phyloP scores from a whole-genome alignment of 1,139 yeast genomes.

The Yamadazyma conglobata region DNA sequence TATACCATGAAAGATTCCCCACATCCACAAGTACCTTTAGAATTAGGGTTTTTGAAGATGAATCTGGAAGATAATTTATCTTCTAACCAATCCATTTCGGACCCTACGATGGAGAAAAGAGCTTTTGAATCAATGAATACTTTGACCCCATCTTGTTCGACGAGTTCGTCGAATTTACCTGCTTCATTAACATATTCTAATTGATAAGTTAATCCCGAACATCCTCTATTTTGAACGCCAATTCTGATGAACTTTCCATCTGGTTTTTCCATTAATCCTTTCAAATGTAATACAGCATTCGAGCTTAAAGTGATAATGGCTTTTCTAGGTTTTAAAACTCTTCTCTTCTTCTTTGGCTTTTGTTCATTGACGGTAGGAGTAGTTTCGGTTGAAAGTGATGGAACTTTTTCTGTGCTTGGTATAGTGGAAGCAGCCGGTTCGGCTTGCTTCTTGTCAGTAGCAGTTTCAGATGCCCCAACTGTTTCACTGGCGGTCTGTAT shows the following conservation, averaged over 20 bases:
- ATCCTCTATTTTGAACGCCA: conserved; percentile 94
- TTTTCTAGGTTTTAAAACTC: conserved; percentile 75
- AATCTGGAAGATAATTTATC: conserved; percentile 86
- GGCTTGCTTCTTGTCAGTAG: conserved; percentile 4
- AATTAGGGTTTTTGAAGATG: conserved; percentile 90
- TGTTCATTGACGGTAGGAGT: conserved; percentile 10
- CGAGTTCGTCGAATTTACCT: conserved; percentile 90
- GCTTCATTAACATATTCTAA: conserved; percentile 86
- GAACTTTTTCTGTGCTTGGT: conserved; percentile 4
- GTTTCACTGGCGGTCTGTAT: conserved; percentile 3
- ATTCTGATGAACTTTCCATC: conserved; percentile 85
- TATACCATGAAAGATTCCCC: conserved; percentile 97
- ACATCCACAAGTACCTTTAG: conserved; percentile 97
- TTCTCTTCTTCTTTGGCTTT: conserved; percentile 42
- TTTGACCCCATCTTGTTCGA: conserved; percentile 89
- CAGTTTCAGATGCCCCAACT: conserved; percentile 2
- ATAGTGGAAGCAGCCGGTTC: conserved; percentile 8
- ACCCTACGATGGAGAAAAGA: conserved; percentile 88
- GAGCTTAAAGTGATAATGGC: conserved; percentile 81
- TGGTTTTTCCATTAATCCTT: conserved; percentile 68
- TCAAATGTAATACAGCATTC: conserved; percentile 69
- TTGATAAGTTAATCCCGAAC: conserved; percentile 91
- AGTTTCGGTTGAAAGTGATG: conserved; percentile 7
- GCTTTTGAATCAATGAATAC: conserved; percentile 95
- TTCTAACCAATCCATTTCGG: conserved; percentile 98